phyloP scores from a whole-genome alignment of 108 stramenopile genomes.

The Parietichytrium sp. region DNA sequence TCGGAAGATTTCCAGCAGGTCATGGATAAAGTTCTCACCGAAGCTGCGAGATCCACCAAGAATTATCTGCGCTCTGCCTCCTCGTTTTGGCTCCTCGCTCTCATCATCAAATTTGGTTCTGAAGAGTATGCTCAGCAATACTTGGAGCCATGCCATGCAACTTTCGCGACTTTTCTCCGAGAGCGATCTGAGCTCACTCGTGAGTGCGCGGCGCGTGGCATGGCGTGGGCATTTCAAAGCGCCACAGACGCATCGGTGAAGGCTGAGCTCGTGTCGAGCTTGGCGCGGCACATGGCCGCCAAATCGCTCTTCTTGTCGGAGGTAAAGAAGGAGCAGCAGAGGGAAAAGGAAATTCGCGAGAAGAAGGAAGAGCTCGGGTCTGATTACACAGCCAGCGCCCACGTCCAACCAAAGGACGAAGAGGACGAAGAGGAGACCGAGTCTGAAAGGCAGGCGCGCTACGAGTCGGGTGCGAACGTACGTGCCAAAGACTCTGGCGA shows the following conservation, averaged over 20 bases:
- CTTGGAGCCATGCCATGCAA: background rate
- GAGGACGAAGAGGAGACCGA: background rate
- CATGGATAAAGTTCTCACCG: background rate
- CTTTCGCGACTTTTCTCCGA: background rate
- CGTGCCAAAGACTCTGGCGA: background rate
- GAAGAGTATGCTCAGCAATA: background rate
- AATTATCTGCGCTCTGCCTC: background rate
- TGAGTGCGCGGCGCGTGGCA: constrained; percentile 32
- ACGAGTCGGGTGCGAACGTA: background rate
- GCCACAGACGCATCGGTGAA: background rate
- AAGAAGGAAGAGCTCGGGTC: background rate
- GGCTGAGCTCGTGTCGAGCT: constrained; percentile 6
- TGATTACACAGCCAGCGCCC: background rate
- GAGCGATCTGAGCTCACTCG: constrained; percentile 25
- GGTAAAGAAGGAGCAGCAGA: background rate
- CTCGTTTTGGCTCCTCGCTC: constrained; percentile 12
- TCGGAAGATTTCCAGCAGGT: background rate
- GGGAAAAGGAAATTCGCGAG: background rate
- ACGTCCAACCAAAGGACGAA: background rate
- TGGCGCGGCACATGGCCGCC: constrained; percentile 13
- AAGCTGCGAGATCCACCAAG: background rate
- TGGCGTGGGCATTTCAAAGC: constrained; percentile 10
- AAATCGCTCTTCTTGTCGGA: constrained; percentile 18
- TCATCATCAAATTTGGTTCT: background rate
- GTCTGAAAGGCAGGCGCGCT: background rate